Evolutionary conservation across 768 basidiomycete species (phyloP), one percentile per base, ranked within the genome.

Genomic region (Pisolithus sp.): DNA sequence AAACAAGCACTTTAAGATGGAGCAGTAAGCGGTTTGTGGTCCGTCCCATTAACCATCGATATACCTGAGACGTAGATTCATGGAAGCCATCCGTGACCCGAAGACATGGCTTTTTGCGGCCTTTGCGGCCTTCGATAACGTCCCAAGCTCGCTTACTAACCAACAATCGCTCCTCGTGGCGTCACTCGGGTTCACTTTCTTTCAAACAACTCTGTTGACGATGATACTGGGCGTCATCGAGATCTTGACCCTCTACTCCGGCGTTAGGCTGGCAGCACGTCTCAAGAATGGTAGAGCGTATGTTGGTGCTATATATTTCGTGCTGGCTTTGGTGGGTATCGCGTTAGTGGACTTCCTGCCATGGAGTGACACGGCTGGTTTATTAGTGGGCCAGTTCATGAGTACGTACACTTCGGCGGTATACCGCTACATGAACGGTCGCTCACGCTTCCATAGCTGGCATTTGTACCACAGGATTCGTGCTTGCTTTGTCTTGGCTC

Each of bases 81-180:
- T 79, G 20, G 86, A 89, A 61, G 81, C 85, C 0, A 68, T 88
- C 4, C 53, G 62, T 0, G 86, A 89, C 58, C 79, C 82, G 0
- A 89, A 88, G 65, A 85, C 84, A 0, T 88, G 85, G 85, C 72
- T 87, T 26, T 88, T 89, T 57, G 84, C 85, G 0, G 70, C 86
- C 40, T 86, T 86, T 63, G 72, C 79, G 2, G 78, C 76, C 1
- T 64, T 86, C 31, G 69, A 76, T 59, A 83, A 83, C 51, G 61
- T 88, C 15, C 83, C 85, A 1, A 85, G 83, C 62, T 85, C 82
- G 18, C 67, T 80, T 51, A 83, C 79, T 18, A 85, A 84, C 54
- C 86, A 88, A 58, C 68, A 75, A 5, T 73, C 75, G 53, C 77
- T 89, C 55, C 85, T 89, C 51, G 73, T 86, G 13, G 67, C 76